These are phyloP conservation scores for Aspergillus indologenus DNA, from an alignment of 495 filamentous ascomycete species.

Conservation along the genomic window DNA sequence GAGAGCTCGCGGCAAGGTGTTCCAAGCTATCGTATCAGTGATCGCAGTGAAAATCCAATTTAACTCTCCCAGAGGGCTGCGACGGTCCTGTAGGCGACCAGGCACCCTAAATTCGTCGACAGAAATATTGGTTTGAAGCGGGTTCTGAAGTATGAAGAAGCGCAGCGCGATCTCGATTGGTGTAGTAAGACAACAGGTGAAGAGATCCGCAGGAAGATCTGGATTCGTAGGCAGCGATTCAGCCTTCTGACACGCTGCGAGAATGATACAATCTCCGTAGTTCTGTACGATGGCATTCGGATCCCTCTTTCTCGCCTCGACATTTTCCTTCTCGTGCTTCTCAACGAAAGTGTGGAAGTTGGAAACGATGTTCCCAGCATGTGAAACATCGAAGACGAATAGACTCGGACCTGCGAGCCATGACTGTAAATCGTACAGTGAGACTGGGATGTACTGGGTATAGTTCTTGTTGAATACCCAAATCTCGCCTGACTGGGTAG, in stretches of 20 bases:
- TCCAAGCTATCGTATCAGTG: slow-evolving; percentile 99
- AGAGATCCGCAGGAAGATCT: slow-evolving; percentile 88
- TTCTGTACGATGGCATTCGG: slow-evolving; percentile 68
- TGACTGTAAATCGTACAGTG: slow-evolving; percentile 88
- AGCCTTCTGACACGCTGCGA: slow-evolving; percentile 83
- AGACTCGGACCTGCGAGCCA: slow-evolving; percentile 96
- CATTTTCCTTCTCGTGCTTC: slow-evolving; percentile 85
- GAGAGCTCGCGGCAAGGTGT: slow-evolving; percentile 77
- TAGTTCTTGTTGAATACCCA: slow-evolving; percentile 99
- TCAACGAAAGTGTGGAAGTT: slow-evolving; percentile 93
- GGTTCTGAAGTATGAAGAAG: slow-evolving; percentile 92
- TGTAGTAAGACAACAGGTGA: slow-evolving; percentile 93
- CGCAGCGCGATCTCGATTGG: slow-evolving; percentile 95
- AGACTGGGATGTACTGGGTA: slow-evolving; percentile 97
- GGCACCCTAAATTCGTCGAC: slow-evolving; percentile 76
- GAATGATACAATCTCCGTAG: slow-evolving; percentile 78
- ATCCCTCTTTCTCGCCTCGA: slow-evolving; percentile 67
- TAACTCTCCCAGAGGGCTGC: slow-evolving; percentile 91
- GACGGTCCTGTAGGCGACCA: slow-evolving; percentile 83
- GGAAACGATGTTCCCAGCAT: slow-evolving; percentile 89
- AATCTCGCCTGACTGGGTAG: slow-evolving; percentile 92
- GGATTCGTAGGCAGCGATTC: slow-evolving; percentile 98
- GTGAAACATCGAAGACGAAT: slow-evolving; percentile 96
- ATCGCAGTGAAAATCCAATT: slow-evolving; percentile 99
- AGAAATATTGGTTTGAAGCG: slow-evolving; percentile 68